Evolutionary conservation across 2,329 filamentous ascomycete genomes (phyloP).

Genomic region (Diaporthe sp.): DNA sequence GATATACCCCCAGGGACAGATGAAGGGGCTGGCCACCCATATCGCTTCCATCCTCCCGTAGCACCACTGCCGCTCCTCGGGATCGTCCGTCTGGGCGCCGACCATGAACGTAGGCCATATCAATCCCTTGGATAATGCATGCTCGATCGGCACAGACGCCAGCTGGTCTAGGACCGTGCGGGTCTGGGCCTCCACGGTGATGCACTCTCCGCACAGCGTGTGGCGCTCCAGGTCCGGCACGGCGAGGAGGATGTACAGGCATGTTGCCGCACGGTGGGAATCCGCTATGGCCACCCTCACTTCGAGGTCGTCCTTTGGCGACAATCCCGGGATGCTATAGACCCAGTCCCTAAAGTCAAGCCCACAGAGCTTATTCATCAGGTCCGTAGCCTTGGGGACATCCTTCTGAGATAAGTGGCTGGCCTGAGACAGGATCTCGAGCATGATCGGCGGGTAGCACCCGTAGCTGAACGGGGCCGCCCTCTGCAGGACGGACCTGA

Average conservation of each 20-base stretch:
- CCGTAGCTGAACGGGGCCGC: conserved; percentile 62
- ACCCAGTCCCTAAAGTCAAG: conserved; percentile 60
- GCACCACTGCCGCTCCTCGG: conserved; percentile 61
- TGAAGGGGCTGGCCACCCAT: conserved; percentile 53
- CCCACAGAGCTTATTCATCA: conserved; percentile 54
- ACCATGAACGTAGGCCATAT: conserved; percentile 70
- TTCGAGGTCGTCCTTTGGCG: conserved; percentile 52
- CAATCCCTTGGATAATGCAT: conserved; percentile 68
- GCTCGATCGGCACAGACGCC: conserved; percentile 60
- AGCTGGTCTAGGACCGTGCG: conserved; percentile 62
- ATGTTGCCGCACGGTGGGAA: conserved; percentile 59
- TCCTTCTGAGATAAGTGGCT: conserved; percentile 54
- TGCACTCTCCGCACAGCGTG: background rate
- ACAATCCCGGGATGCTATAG: conserved; percentile 50
- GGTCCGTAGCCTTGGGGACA: conserved; percentile 49
- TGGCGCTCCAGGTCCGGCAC: conserved; percentile 41
- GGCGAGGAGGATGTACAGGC: conserved; percentile 61
- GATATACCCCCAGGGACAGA: conserved; percentile 64
- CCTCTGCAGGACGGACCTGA: conserved; percentile 54
- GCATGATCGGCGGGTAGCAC: conserved; percentile 59
- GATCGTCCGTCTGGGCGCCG: conserved; percentile 63
- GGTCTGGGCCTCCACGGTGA: conserved; percentile 51
- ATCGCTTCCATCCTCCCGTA: conserved; percentile 55
- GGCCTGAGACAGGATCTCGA: conserved; percentile 59
- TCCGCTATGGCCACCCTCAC: conserved; percentile 57